A percentile compares a stretch with the other conserved stretches of the same genome.
Conservation (phyloP, 768 basidiomycete species). For the Pleurotus eryngii region DNA sequence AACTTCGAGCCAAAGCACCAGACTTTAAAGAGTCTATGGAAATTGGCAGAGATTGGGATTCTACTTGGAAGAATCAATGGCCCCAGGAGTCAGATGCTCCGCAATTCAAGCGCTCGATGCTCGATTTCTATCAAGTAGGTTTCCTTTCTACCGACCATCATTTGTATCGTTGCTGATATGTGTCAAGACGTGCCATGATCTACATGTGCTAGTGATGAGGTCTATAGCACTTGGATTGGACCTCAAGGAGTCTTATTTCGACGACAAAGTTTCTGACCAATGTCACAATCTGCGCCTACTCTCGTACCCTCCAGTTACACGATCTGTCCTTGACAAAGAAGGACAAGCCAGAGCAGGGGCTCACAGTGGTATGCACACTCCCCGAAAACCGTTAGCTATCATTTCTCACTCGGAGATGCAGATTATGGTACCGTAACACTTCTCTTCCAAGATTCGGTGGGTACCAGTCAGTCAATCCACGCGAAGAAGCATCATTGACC, state of each 20-base stretch:
- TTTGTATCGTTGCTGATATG: conserved; percentile 9
- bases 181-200: conserved; percentile 64
- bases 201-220: conserved; percentile 79
- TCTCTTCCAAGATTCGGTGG: conserved; percentile 73
- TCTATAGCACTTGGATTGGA: conserved; percentile 79
- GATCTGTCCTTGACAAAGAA: conserved; percentile 49
- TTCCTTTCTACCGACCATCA: not conserved
- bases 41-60: conserved; percentile 83
- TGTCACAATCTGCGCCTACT: conserved; percentile 79
- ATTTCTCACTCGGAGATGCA: conserved; percentile 16
- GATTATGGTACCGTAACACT: conserved; percentile 83
- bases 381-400: not conserved
- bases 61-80: conserved; percentile 78
- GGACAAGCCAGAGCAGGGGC: conserved; percentile 81
- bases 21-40: conserved; percentile 88
- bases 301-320: conserved; percentile 76
- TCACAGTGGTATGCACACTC: conserved; percentile 55
- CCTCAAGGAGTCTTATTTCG: conserved; percentile 73
- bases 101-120: conserved; percentile 67
- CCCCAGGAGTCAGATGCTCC: conserved; percentile 61
- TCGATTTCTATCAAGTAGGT: conserved; percentile 68
- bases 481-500: not conserved
- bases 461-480: conserved; percentile 8
- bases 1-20: conserved; percentile 69
- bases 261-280: conserved; percentile 69